These are phyloP conservation scores for Sorghum bicolor DNA, from an alignment of 176 grass and related monocot species.

Conservation along the genomic window DNA sequence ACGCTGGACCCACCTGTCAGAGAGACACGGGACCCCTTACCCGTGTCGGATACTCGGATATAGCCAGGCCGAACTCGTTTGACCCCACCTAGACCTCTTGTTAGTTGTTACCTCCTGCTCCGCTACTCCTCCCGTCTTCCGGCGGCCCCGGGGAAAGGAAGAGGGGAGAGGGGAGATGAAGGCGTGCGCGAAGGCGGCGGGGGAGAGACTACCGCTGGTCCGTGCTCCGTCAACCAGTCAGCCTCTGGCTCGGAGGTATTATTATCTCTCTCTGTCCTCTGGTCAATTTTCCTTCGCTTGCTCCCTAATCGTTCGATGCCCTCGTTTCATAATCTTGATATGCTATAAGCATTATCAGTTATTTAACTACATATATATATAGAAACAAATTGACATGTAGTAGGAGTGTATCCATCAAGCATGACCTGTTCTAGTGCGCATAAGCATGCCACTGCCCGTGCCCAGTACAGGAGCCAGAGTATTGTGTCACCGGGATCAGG, in stretches of 20 bases:
- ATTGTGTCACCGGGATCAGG: not conserved
- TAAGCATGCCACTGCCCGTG: not conserved
- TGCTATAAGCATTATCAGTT: not conserved
- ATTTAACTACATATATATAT: not conserved
- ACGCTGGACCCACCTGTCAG: constrained; percentile 7
- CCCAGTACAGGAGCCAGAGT: not conserved
- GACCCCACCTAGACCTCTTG: not conserved
- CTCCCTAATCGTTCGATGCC: constrained; percentile 1
- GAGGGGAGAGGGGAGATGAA: constrained; percentile 26
- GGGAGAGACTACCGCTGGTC: constrained; percentile 35
- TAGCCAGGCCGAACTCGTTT: not conserved
- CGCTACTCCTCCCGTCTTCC: not conserved
- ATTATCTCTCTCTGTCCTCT: not conserved
- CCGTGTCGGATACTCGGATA: constrained; percentile 5
- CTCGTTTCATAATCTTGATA: not conserved
- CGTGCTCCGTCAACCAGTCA: not conserved
- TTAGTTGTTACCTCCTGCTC: not conserved
- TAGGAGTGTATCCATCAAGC: not conserved
- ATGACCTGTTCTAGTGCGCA: not conserved
- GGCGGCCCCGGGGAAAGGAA: not conserved
- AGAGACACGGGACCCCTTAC: not conserved
- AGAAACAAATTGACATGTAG: not conserved
- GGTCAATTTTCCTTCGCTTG: not conserved
- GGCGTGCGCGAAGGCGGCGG: constrained; percentile 42
- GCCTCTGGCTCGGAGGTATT: constrained; percentile 37